A percentile compares a stretch with the other conserved stretches of the same genome.
Evolutionary conservation across 2,329 filamentous ascomycete species (phyloP).

Genomic region (Arthroderma sp.): DNA sequence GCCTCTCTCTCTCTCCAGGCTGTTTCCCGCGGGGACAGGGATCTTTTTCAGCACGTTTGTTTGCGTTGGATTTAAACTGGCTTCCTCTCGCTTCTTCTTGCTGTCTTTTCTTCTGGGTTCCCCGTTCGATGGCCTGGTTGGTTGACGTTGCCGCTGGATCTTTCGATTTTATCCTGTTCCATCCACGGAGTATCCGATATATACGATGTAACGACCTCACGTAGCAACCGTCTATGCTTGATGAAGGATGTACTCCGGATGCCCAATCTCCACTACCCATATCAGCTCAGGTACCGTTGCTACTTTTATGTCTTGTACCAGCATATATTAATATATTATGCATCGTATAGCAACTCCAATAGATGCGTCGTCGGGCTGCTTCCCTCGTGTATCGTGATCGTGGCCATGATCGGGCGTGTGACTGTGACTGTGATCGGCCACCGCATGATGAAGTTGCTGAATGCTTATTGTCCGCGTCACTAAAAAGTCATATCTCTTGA

Average conservation of each 20-base stretch:
- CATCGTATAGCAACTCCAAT: neutral
- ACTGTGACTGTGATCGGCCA: conserved; percentile 5
- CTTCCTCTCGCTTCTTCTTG: neutral
- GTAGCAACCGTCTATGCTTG: neutral
- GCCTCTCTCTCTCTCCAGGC: neutral
- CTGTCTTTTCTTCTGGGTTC: neutral
- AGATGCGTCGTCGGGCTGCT: neutral
- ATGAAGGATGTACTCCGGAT: neutral
- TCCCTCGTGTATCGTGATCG: neutral
- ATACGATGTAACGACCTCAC: neutral
- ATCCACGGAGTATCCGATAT: neutral
- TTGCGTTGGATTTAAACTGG: neutral
- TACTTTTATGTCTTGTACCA: neutral
- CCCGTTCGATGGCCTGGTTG: too few species aligned
- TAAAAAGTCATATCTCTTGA: too few species aligned
- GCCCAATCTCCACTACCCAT: neutral
- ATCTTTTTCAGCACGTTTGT: neutral
- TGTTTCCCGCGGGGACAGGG: neutral
- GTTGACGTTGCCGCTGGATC: neutral
- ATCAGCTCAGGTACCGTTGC: neutral
- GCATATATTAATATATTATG: neutral
- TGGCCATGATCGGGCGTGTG: neutral
- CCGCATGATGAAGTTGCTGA: neutral
- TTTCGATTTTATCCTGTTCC: neutral
- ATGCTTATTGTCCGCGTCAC: neutral